phyloP scores from a whole-genome alignment of 495 filamentous ascomycete species.

The Penicillium tannophilum region DNA sequence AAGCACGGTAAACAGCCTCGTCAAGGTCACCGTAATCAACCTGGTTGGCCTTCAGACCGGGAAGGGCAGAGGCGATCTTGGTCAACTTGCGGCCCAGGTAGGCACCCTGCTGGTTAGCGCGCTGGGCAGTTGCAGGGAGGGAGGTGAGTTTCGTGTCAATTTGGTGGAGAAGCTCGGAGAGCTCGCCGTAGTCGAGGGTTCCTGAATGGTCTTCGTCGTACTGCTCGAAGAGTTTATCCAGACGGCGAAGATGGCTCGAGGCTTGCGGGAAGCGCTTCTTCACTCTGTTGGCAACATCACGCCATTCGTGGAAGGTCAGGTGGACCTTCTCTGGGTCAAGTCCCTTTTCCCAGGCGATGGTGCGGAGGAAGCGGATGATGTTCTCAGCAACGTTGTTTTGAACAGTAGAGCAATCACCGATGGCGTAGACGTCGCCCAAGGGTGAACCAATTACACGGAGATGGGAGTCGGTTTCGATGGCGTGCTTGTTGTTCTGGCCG shows the following conservation, averaged over 20 bases:
- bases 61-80: slow-evolving; percentile 78
- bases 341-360: slow-evolving; percentile 88
- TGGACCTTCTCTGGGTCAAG: slow-evolving; percentile 81
- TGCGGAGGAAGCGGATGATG: slow-evolving; percentile 85
- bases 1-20: slow-evolving; percentile 90
- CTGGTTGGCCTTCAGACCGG: slow-evolving; percentile 76
- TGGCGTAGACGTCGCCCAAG: slow-evolving; percentile 92
- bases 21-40: slow-evolving; percentile 89
- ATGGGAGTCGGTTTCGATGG: slow-evolving; percentile 93
- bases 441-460: slow-evolving; percentile 90
- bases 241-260: slow-evolving; percentile 80
- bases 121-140: slow-evolving; percentile 88
- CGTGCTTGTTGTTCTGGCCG: slow-evolving; percentile 82
- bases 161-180: slow-evolving; percentile 82
- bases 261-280: slow-evolving; percentile 93
- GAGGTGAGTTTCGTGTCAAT: slow-evolving; percentile 90
- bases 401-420: slow-evolving; percentile 96
- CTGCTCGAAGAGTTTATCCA: slow-evolving; percentile 85
- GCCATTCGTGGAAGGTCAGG: slow-evolving; percentile 87
- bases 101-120: slow-evolving; percentile 93
- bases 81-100: slow-evolving; percentile 96
- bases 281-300: slow-evolving; percentile 75
- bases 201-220: slow-evolving; percentile 94
- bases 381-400: slow-evolving; percentile 93
- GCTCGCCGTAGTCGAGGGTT: slow-evolving; percentile 90